Base-by-base conservation (phyloP, 352 stramenopile genomes). In the Globisporangium uncinulatum region DNA sequence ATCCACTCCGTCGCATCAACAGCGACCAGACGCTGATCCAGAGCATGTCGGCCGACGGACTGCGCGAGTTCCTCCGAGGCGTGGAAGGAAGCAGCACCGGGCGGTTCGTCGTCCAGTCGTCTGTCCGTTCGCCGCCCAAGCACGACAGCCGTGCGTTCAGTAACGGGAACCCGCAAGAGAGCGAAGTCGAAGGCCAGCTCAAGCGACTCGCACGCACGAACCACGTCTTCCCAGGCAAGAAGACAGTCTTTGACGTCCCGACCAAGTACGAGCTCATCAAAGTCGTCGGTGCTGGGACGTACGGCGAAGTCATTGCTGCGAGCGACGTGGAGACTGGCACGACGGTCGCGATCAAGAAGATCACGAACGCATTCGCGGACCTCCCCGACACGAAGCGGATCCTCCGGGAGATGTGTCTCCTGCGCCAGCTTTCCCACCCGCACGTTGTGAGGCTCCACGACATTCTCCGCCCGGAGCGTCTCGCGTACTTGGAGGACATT, bases 301-400 rank as follows among this genome's bases (percentile, higher is more conserved):
- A 92, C 24, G 83, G 83, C 14, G 83, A 92, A 75, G 83, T 92
- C 4, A 83, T 92, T 20, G 83, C 83, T 54, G 83, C 83, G 19
- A 89, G 86, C 56, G 81, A 96, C 52, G 72, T 83, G 41, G 81
- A 92, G 41, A 83, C 77, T 1, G 83, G 79, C 0, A 76, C 79
- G 14, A 95, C 95, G 21, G 92, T 98, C 31, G 94, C 94, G 10
- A 98, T 98, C 62, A 98, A 98, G 71, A 98, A 98, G 67, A 89
- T 98, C 24, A 73, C 86, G 4, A 87, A 91, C 43, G 87, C 88
- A 9, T 93, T 93, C 46, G 67, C 64, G 34, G 80, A 93, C 29
- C 57, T 93, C 0, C 74, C 82, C 1, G 83, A 93, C 55, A 91
- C 83, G 5, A 90, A 91, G 71, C 88, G 97, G 37, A 98, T 99